phyloP scores from a whole-genome alignment of 768 basidiomycete genomes.

The Daedaleopsis sinensis region DNA sequence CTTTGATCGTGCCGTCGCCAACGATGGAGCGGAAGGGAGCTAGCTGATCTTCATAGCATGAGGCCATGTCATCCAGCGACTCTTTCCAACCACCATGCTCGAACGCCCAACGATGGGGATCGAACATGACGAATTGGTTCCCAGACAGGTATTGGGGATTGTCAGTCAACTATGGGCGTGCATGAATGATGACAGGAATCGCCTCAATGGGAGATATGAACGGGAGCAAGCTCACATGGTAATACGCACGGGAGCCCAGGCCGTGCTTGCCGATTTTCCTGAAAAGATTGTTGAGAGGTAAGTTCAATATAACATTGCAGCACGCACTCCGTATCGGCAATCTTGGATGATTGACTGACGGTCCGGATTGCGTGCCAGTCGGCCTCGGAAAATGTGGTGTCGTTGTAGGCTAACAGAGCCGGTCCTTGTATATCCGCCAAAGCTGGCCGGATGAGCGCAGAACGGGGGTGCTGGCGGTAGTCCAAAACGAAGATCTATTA shows the following conservation, averaged over 20 bases:
- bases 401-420: constrained; percentile 50
- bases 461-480: constrained; percentile 32
- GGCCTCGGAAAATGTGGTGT: constrained; percentile 40
- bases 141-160: constrained; percentile 51
- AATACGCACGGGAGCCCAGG: constrained; percentile 52
- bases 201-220: not conserved
- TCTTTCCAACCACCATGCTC: constrained; percentile 32
- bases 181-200: not conserved
- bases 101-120: constrained; percentile 36
- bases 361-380: constrained; percentile 50
- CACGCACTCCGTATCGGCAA: constrained; percentile 40
- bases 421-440: constrained; percentile 43
- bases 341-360: constrained; percentile 51
- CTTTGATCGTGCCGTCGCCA: constrained; percentile 22
- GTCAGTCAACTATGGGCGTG: constrained; percentile 47
- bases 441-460: constrained; percentile 30
- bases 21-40: constrained; percentile 33
- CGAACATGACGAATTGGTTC: constrained; percentile 42
- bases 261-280: constrained; percentile 60
- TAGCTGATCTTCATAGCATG: constrained; percentile 36
- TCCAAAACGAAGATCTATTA: constrained; percentile 49
- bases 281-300: constrained; percentile 26
- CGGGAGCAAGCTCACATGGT: constrained; percentile 40
- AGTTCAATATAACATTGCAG: too few relatives aligned
- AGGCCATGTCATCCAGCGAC: constrained; percentile 29